Conservation (phyloP, 1,284 basidiomycete species). For the Fistulina hepatica region DNA sequence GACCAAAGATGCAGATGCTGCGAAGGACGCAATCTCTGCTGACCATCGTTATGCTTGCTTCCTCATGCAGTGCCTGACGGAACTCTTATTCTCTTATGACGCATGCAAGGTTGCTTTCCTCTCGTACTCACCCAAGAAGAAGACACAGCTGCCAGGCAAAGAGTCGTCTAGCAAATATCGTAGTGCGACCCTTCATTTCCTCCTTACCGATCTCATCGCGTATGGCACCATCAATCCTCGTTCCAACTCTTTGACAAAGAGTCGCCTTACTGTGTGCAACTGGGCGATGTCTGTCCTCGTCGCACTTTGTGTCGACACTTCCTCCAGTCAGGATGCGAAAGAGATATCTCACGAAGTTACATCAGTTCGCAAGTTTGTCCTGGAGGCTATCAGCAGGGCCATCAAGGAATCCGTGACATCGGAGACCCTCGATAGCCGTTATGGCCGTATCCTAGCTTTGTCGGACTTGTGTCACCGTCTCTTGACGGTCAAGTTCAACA, state of each 20-base stretch:
- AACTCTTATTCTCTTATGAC: conserved; percentile 89
- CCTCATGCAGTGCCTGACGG: conserved; percentile 86
- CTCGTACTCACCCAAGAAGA: conserved; percentile 66
- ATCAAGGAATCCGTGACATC: conserved; percentile 71
- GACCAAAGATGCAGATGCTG: conserved; percentile 12
- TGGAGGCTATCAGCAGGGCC: conserved; percentile 80
- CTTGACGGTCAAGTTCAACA: conserved; percentile 67
- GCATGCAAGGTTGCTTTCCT: conserved; percentile 84
- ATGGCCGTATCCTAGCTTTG: conserved; percentile 83
- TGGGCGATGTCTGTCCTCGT: conserved; percentile 92
- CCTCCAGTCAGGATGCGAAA: conserved; percentile 56
- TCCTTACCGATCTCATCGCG: conserved; percentile 69
- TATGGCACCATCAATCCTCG: conserved; percentile 62
- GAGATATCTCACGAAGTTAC: conserved; percentile 71
- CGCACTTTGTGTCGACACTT: conserved; percentile 81
- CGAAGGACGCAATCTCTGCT: conserved; percentile 16
- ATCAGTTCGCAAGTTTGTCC: conserved; percentile 80
- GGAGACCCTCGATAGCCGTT: conserved; percentile 68
- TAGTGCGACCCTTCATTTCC: conserved; percentile 60
- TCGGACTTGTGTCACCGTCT: conserved; percentile 85
- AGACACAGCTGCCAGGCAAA: conserved; percentile 49
- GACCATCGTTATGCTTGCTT: conserved; percentile 70
- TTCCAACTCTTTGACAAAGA: conserved; percentile 41
- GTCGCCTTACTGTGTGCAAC: conserved; percentile 58
- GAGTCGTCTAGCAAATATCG: conserved; percentile 46